These are phyloP conservation scores for Gossypium bickii DNA, from an alignment of 345 rosid species.

Conservation along the genomic window DNA sequence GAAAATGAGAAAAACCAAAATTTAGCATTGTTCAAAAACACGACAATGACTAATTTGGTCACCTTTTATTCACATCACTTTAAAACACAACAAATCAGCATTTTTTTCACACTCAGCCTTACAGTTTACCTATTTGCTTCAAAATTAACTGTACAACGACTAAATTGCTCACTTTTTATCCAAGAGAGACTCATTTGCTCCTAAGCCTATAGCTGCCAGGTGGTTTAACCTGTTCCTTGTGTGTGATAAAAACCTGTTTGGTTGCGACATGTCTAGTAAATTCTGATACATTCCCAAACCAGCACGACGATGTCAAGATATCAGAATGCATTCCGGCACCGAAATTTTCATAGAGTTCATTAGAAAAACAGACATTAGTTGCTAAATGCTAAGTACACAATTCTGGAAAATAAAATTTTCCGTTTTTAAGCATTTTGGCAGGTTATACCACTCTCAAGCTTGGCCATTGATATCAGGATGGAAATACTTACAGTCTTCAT, in stretches of 20 bases:
- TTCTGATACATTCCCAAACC: background rate
- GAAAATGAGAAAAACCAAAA: too few species aligned
- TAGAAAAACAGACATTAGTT: background rate
- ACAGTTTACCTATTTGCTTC: too few species aligned
- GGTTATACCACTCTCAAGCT: background rate
- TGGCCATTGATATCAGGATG: constrained; percentile 7
- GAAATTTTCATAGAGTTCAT: background rate
- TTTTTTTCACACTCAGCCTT: too few species aligned
- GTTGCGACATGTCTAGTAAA: background rate
- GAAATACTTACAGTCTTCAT: constrained; percentile 79
- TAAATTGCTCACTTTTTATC: too few species aligned
- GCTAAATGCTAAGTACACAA: background rate
- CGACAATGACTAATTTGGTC: too few species aligned
- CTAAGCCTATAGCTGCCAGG: too few species aligned
- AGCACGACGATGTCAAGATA: background rate
- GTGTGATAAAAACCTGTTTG: background rate
- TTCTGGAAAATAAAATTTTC: background rate
- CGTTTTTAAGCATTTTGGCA: background rate
- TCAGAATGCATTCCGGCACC: background rate
- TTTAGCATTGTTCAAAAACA: too few species aligned
- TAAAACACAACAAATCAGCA: too few species aligned
- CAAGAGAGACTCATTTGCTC: too few species aligned
- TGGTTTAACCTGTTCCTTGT: background rate
- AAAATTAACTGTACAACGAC: too few species aligned
- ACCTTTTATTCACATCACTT: too few species aligned